Base-by-base conservation (phyloP, 192 early-diverging fungal species). In the Neocallimastix lanati region DNA sequence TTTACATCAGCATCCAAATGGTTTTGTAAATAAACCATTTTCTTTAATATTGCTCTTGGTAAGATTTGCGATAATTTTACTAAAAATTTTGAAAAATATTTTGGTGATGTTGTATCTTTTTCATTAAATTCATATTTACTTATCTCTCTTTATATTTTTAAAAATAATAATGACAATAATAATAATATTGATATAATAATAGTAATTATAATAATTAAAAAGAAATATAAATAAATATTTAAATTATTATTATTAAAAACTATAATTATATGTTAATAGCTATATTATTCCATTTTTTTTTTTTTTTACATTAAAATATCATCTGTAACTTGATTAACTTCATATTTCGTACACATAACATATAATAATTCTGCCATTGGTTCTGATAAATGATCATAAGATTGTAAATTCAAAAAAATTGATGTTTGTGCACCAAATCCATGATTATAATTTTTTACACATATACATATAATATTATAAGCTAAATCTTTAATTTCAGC, bases 1-100 rank as follows among this genome's bases (percentile, higher is more conserved):
- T 76, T 79, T 89, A 95, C 95, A 83, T 96, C 93, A 25, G 95
- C 93, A 85, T 97, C 96, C 67, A 99, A 84, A 77, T 94, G 94
- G 0, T 88, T 84, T 79, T 94, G 91, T 50, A 99, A 84, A 37
- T 93, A 83, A 29, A 91, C 93, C 89, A 99, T 94, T 79, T 96
- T 93, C 76, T 96, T 96, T 78, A 97, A 81, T 28, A 97, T 89
- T 4, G 92, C 84, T 80, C 92, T 93, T 58, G 96, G 96, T 14
- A 86, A 86, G 33, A 94, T 78, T 81, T 96, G 94, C 28, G 96
- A 93, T 28, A 98, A 82, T 30, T 89, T 88, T 5, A 94, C 86
- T 29, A 99, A 84, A 82, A 98, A 98, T 37, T 87, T 86, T 0
- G 95, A 87, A 78, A 94, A 92, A 18, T 93, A 91, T 83, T 95